Evolutionary conservation across 768 basidiomycete species (phyloP).

Genomic region (Serendipita vermifera): DNA sequence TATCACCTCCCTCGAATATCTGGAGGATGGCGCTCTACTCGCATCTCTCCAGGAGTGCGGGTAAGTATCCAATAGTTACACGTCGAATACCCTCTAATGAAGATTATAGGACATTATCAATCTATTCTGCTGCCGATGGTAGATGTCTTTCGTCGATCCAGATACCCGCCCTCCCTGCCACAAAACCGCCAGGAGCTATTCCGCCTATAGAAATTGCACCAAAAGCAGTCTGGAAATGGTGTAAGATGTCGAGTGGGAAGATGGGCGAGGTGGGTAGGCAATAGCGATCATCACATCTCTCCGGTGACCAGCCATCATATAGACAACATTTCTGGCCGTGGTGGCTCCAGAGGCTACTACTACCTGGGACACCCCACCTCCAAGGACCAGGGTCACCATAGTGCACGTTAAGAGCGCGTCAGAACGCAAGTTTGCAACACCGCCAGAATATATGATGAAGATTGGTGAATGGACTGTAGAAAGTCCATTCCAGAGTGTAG

Average conservation of each 20-base stretch:
- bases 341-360: slow-evolving; percentile 10
- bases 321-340: slow-evolving; percentile 16
- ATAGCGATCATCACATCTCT: not conserved
- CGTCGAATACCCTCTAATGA: not conserved
- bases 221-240: slow-evolving; percentile 26
- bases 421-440: slow-evolving; percentile 5
- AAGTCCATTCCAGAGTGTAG: slow-evolving; percentile 34
- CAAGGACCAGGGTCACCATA: slow-evolving; percentile 14
- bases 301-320: not conserved
- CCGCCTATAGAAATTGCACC: slow-evolving; percentile 1
- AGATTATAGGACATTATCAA: slow-evolving; percentile 10
- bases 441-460: slow-evolving; percentile 27
- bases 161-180: slow-evolving; percentile 21
- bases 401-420: slow-evolving; percentile 13
- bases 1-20: slow-evolving; percentile 35
- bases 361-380: not conserved
- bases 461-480: slow-evolving; percentile 45
- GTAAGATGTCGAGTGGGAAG: slow-evolving; percentile 20
- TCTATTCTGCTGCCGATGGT: slow-evolving; percentile 40
- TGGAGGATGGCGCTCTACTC: slow-evolving; percentile 33
- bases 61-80: slow-evolving; percentile 27
- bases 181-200: slow-evolving; percentile 20
- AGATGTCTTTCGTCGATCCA: slow-evolving; percentile 25
- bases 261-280: slow-evolving; percentile 21
- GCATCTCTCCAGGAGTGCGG: slow-evolving; percentile 51